Conservation (phyloP, 805 yeast genomes). For the Starmerella potacharoeniae region DNA sequence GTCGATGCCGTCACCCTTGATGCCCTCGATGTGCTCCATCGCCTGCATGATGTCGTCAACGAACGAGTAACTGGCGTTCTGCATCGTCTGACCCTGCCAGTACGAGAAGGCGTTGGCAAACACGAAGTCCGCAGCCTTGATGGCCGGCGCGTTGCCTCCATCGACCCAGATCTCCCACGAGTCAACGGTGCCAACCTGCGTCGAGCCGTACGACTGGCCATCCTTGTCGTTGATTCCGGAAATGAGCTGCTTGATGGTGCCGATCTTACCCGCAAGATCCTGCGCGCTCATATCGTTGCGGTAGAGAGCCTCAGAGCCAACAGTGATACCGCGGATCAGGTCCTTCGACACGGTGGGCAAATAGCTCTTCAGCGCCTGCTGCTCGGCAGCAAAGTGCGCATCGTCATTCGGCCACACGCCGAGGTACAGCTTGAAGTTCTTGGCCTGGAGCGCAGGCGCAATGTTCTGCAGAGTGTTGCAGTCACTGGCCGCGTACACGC, state of each 20-base stretch:
- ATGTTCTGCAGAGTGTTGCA: constrained; percentile 77
- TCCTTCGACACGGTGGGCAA: constrained; percentile 55
- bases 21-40: constrained; percentile 70
- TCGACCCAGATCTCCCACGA: constrained; percentile 91
- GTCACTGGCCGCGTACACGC: constrained; percentile 87
- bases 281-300: constrained; percentile 73
- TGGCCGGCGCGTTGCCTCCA: constrained; percentile 57
- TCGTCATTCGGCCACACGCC: constrained; percentile 95
- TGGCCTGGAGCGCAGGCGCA: constrained; percentile 76
- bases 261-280: constrained; percentile 58
- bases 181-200: constrained; percentile 86
- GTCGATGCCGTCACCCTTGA: constrained; percentile 77
- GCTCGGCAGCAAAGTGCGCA: constrained; percentile 62
- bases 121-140: constrained; percentile 71
- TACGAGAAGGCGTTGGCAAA: constrained; percentile 94
- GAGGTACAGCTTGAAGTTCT: constrained; percentile 62
- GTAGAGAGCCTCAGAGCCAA: constrained; percentile 93
- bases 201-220: constrained; percentile 61
- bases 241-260: constrained; percentile 49
- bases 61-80: constrained; percentile 80
- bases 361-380: constrained; percentile 54
- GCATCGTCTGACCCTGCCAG: constrained; percentile 93
- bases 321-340: constrained; percentile 66
- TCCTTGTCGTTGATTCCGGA: constrained; percentile 58
- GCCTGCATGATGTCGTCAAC: constrained; percentile 98